Percentiles rank a stretch among this genome's conserved stretches.
phyloP scores from a whole-genome alignment of 164 flowering plant genomes.

The Dillenia suffruticosa region DNA sequence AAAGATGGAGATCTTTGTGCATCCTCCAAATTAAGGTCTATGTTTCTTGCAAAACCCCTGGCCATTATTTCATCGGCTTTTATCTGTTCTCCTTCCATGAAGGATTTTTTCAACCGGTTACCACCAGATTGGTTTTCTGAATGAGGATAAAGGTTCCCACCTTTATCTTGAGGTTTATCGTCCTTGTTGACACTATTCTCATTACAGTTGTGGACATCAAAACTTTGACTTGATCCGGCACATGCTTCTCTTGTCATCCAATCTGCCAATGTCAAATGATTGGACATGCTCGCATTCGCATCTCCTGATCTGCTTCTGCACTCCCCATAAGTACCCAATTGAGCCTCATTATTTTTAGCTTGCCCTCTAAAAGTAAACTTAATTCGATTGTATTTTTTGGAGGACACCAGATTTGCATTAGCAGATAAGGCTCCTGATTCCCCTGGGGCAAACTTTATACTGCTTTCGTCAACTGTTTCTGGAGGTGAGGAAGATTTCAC shows the following conservation, averaged over 20 bases:
- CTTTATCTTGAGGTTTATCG: conserved; percentile 16
- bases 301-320: conserved; percentile 78
- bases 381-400: conserved; percentile 19
- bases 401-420: conserved; percentile 21
- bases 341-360: conserved; percentile 19
- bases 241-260: conserved; percentile 20
- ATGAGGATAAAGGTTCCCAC: conserved; percentile 3
- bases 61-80: conserved; percentile 11
- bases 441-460: conserved; percentile 11
- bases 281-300: conserved; percentile 67
- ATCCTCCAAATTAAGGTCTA: too few relatives aligned
- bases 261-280: conserved; percentile 60
- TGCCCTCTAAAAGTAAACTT: conserved; percentile 14
- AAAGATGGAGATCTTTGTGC: too few relatives aligned
- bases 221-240: conserved; percentile 16
- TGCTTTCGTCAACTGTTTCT: conserved; percentile 17
- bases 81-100: conserved; percentile 1
- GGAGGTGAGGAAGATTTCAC: conserved; percentile 38
- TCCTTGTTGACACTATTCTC: conserved; percentile 22
- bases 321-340: conserved; percentile 29
- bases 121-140: conserved; percentile 19
- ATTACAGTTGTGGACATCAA: conserved; percentile 10
- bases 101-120: conserved; percentile 9
- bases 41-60: conserved; percentile 6
- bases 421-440: conserved; percentile 24